Evolutionary conservation across 768 basidiomycete genomes (phyloP), one percentile per base, ranked within the genome.

Genomic region (Naematelia aurantialba): DNA sequence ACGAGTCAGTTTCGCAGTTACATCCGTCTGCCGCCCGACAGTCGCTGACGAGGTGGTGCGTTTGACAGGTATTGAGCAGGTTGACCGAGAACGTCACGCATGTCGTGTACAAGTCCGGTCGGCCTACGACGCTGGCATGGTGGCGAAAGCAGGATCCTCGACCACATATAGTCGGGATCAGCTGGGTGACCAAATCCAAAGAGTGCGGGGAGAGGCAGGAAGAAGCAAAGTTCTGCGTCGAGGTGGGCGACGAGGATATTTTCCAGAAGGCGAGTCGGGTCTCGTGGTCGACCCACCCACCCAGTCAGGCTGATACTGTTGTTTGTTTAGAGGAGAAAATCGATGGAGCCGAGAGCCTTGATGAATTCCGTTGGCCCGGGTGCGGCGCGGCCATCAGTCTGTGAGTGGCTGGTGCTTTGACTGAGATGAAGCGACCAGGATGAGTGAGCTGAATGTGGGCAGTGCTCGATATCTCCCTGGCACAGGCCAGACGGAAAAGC

Each of bases 31-130:
- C 30, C 19, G 4, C 8, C 5, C 17, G 25, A 51, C n/a, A 51
- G 24, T 5, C 52, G 22, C 22, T 10, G 22, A 39, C 17, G 34
- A 14, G 25, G 14, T 13, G 50, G 4, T 51, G 4, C 13, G 13
- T 46, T 5, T 12, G 5, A 0, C 58, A 78, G 77, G 77, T 78
- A 5, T 59, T 77, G 1, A 59, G 54, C 10, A 60, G 69, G 55
- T 73, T 72, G 4, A 69, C 75, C 13, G 75, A 77, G 12, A 62
- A 60, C 11, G 61, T 65, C 49, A 78, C 78, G 0, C 78, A 78
- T 53, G 69, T 78, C 58, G 66, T 78, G 29, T 78, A 70, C 68
- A 78, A 78, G 61, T 71, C 71, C 19, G 78, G 78, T 8, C 66
- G 66, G 61, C 56, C 64, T 1, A 60, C 76, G 0, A 78, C 78